Evolutionary conservation across 306 rosid genomes (phyloP), one percentile per base, ranked within the genome.

Genomic region (Cicer yamashitae): DNA sequence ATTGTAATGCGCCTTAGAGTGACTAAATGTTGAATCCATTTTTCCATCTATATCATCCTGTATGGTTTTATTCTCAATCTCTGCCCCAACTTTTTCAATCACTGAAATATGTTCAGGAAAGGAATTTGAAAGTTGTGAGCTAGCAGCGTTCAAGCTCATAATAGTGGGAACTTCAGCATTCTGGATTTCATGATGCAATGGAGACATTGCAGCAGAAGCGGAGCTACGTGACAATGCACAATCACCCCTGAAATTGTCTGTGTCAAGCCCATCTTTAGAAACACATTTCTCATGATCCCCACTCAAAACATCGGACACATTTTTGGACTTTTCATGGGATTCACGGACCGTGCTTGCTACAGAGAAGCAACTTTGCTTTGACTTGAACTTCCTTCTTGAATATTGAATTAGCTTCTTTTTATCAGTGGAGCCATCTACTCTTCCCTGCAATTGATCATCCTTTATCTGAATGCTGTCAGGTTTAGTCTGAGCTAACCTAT

Each of bases 321-420:
- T 73, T 60, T 71, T 68, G 57, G 67, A 54, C 69, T 81, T 77
- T 14, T 74, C 80, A 34, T 54, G 82, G 63, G 60, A 77, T 74
- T 64, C 83, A 61, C 34, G 64, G 25, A 65, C 62, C 64, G 52
- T 73, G 73, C 79, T 73, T 56, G 77, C 65, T 67, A 76, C 93
- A 40, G 74, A 63, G 40, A 77, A 65, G 80, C 72, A 63, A 40
- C 79, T 79, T 59, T 70, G 76, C 84, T 89, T 94, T 64, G 54
- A 82, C 87, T 87, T 94, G 70, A 70, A 85, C 30, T 82, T 94
- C 88, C 92, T 89, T 82, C 97, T 89, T 61, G 92, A 84, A 82
- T 94, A 94, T 50, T 89, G 98, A 86, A 94, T 69, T 54, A 94
- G 60, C 76, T 82, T 89, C 74, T 82, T 86, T 62, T 75, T 74